Conservation (phyloP, 805 yeast species). For the Metschnikowia amazonensis region DNA sequence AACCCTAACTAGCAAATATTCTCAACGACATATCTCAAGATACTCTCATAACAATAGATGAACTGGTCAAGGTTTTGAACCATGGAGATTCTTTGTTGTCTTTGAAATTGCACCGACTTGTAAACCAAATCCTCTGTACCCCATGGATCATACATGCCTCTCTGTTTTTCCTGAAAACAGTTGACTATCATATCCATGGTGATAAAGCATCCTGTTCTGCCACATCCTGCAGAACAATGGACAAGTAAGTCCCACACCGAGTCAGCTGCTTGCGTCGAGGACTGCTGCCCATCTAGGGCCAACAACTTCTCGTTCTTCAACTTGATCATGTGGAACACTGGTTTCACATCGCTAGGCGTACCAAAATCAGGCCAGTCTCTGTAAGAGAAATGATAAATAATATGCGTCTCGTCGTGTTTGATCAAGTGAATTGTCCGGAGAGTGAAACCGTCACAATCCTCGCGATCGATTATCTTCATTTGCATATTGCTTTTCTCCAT, state of each 20-base stretch:
- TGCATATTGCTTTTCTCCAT: constrained; percentile 16
- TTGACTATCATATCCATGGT: constrained; percentile 41
- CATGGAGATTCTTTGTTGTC: constrained; percentile 78
- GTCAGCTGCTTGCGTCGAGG: background rate
- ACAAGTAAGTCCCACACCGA: constrained; percentile 29
- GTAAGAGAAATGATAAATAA: constrained; percentile 38
- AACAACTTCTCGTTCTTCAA: constrained; percentile 28
- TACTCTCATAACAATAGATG: constrained; percentile 63
- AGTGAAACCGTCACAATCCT: constrained; percentile 16
- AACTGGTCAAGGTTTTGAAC: constrained; percentile 79
- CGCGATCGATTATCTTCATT: constrained; percentile 11
- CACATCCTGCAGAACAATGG: constrained; percentile 62
- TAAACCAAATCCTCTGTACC: constrained; percentile 51
- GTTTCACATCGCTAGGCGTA: constrained; percentile 31
- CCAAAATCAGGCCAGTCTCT: constrained; percentile 49
- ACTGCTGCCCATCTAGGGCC: constrained; percentile 5
- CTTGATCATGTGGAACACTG: constrained; percentile 31
- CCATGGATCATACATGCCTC: constrained; percentile 25
- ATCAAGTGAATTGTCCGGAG: constrained; percentile 11
- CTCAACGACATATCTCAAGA: constrained; percentile 15
- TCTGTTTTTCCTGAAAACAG: constrained; percentile 20
- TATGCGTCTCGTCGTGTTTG: constrained; percentile 13
- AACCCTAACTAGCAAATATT: constrained; percentile 8
- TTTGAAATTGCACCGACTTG: constrained; percentile 58
- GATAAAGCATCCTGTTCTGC: constrained; percentile 53